Evolutionary conservation across 1,284 basidiomycete genomes (phyloP), one percentile per base, ranked within the genome.

Genomic region (Ustilago nuda): DNA sequence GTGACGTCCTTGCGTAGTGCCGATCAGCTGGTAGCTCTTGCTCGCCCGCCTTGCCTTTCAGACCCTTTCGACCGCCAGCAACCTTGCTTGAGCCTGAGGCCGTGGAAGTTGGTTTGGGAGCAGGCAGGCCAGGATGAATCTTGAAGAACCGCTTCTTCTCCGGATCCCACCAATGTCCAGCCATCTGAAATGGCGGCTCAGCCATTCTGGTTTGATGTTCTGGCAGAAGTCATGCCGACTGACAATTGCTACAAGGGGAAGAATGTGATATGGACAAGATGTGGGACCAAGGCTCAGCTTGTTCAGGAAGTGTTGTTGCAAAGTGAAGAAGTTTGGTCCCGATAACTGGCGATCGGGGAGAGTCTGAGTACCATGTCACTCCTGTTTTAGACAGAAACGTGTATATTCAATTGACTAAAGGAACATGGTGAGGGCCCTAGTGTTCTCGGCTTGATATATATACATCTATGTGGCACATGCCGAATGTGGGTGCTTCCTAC

Each of bases 91-190:
- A n/a, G 19, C 15, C 43, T 8, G 51, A 8, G 7, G 37, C 8
- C n/a, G 43, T 39, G 41, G 27, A 50, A 11, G 23, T 3, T 2
- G 50, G 7, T 19, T 39, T 13, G 5, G 45, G 2, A 2, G 46
- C 3, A 30, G 37, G 3, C 23, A 45, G 63, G 17, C 72, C 63
- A 19, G 66, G 52, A 2, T 57, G 17, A 39, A 71, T 66, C 74
- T 66, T 73, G 75, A 78, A 78, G 61, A 78, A 78, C 4, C 75
- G 61, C 30, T 71, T 78, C 59, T 63, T 64, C 1, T 57, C 56
- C 7, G 67, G 54, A 59, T 78, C 75, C 75, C 75, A 78, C 23
- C 60, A 54, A 48, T 78, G 71, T 0, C 75, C 75, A 1, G 75
- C 58, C 61, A 78, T 66, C 23, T 74, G n/a, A 35, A 78, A 78